Conservation (phyloP, 768 basidiomycete species). For the Rhizopogon roseolus region DNA sequence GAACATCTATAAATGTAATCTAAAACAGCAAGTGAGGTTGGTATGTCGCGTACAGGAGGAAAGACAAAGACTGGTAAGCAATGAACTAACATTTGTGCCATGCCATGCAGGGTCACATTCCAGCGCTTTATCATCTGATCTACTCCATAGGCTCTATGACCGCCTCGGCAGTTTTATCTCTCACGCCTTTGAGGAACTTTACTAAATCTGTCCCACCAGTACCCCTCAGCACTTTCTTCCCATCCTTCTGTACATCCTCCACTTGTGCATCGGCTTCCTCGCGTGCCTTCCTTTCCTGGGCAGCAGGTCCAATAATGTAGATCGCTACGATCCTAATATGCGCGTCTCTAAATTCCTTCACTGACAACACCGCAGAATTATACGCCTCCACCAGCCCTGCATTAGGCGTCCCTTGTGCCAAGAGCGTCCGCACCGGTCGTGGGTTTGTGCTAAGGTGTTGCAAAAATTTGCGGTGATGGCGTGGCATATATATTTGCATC, state of each 20-base stretch:
- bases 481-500: slow-evolving; percentile 83
- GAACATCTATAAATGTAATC: not conserved
- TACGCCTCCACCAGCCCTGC: slow-evolving; percentile 46
- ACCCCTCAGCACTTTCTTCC: slow-evolving; percentile 44
- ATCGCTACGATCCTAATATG: slow-evolving; percentile 73
- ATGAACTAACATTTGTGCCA: not conserved
- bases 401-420: slow-evolving; percentile 22
- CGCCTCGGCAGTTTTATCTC: slow-evolving; percentile 59
- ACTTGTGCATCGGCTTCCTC: slow-evolving; percentile 4
- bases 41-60: not conserved
- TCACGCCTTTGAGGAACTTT: slow-evolving; percentile 68
- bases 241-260: slow-evolving; percentile 19
- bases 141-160: slow-evolving; percentile 9
- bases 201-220: slow-evolving; percentile 80
- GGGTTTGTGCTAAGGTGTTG: slow-evolving; percentile 57
- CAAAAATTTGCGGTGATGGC: slow-evolving; percentile 74
- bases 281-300: slow-evolving; percentile 10
- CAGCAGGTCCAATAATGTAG: slow-evolving; percentile 73
- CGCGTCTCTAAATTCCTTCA: slow-evolving; percentile 71
- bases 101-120: not conserved
- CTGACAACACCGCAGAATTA: slow-evolving; percentile 55
- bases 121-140: not conserved
- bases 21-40: not conserved
- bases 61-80: not conserved
- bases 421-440: slow-evolving; percentile 56